Evolutionary conservation across 805 yeast genomes (phyloP), one percentile per base, ranked within the genome.

Genomic region (Teunomyces funiuensis): DNA sequence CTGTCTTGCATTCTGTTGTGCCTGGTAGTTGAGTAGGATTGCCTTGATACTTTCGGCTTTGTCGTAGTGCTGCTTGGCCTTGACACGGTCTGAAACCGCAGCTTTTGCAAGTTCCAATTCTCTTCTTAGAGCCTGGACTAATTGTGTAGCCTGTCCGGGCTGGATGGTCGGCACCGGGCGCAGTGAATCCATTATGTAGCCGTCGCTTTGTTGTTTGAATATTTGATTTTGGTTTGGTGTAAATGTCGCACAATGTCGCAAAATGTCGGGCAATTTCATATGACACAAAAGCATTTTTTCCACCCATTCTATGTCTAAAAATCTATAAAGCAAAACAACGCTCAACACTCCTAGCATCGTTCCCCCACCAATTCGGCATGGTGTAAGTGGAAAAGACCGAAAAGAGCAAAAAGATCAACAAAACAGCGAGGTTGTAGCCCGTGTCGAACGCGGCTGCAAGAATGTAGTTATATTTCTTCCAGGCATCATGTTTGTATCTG

Each of bases 381-480:
- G 43, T 48, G 3, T 56, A 33, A 0, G 41, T 46, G 9, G 44
- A 49, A 1, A 51, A 50, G 6, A 53, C 55, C 1, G 71, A 55
- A 14, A 65, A 60, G 17, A 67, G 40, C 8, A 68, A 37, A 49
- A 75, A 74, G 8, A 75, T 58, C 18, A 63, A 46, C 17, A 74
- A 45, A 30, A 68, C 59, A 2, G 76, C 60, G 31, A 75, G 50
- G 45, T 74, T 74, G 54, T 66, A 73, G 4, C 79, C 80, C 0
- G 79, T 72, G 45, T 74, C 79, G 45, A 72, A 64, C 0, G 79
- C 78, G 2, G 80, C 79, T 1, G 79, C 79, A 18, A 73, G 49
- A 10, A 74, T 65, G 51, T 74, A 75, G 41, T 75, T 74, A 51
- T 64, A 75, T 42, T 53, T 60, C 48, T 64, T 66, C 70, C 78